Percentiles rank a stretch among this genome's conserved stretches.
phyloP scores from a whole-genome alignment of 2,329 filamentous ascomycete species.

The Diaporthe sp. region DNA sequence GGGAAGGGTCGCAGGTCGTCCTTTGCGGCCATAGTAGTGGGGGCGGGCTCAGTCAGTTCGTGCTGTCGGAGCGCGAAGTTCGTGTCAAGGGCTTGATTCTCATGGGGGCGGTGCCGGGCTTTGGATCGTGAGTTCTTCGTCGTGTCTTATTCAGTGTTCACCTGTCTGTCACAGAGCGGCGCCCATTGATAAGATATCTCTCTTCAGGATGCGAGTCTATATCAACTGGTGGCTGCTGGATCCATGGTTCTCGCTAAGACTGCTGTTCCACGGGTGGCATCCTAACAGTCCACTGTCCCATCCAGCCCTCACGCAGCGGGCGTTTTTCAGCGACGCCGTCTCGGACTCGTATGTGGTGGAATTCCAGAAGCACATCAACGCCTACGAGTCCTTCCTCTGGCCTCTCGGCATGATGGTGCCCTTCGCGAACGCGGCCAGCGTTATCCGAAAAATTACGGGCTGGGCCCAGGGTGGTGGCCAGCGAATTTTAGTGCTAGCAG shows the following conservation, averaged over 20 bases:
- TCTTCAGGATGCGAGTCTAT: conserved; percentile 56
- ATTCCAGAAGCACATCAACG: conserved; percentile 59
- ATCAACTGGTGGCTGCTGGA: conserved; percentile 62
- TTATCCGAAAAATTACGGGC: conserved; percentile 55
- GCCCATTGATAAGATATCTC: conserved; percentile 46
- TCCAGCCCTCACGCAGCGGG: conserved; percentile 60
- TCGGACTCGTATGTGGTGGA: conserved; percentile 55
- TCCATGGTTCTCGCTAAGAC: conserved; percentile 62
- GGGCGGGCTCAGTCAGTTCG: conserved; percentile 63
- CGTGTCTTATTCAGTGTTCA: not conserved
- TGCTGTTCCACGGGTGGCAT: conserved; percentile 62
- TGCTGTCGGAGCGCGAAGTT: conserved; percentile 58
- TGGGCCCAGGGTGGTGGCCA: conserved; percentile 45
- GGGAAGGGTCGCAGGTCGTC: conserved; percentile 53
- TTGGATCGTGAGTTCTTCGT: conserved; percentile 17
- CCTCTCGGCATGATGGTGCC: conserved; percentile 61
- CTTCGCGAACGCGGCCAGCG: conserved; percentile 57
- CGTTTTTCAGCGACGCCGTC: conserved; percentile 64
- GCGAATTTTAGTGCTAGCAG: conserved; percentile 55
- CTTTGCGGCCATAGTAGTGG: conserved; percentile 67
- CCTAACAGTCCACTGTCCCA: conserved; percentile 67
- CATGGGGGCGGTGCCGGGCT: conserved; percentile 57
- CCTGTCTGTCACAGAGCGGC: not conserved
- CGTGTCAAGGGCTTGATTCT: conserved; percentile 61
- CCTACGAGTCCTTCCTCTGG: conserved; percentile 68